Conservation (phyloP, 169 alveolate species). For the Plasmodium chabaudi region DNA sequence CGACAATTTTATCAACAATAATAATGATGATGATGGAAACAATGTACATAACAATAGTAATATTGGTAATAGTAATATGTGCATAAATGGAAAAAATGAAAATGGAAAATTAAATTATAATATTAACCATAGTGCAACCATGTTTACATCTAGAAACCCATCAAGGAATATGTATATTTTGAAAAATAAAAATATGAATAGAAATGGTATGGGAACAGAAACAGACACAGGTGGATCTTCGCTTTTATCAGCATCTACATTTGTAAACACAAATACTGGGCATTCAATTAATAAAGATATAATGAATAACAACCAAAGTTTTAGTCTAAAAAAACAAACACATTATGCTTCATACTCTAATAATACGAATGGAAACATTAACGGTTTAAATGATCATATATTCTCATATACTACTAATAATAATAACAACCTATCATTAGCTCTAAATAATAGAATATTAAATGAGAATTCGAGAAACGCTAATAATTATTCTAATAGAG, state of each 20-base stretch:
- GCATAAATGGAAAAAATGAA: conserved; percentile 10
- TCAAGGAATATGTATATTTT: conserved; percentile 19
- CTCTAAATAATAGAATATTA: not conserved
- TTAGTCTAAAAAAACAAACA: conserved; percentile 33
- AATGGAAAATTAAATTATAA: conserved; percentile 6
- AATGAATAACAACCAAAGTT: conserved; percentile 6
- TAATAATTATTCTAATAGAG: not conserved
- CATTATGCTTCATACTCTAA: conserved; percentile 57
- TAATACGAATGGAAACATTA: conserved; percentile 7
- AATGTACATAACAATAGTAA: conserved; percentile 1
- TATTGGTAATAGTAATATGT: not conserved
- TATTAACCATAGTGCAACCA: conserved; percentile 43
- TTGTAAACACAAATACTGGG: conserved; percentile 8
- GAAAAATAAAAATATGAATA: conserved; percentile 10
- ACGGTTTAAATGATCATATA: conserved; percentile 12
- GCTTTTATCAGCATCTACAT: conserved; percentile 12
- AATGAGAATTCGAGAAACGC: not conserved
- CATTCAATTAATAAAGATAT: conserved; percentile 12
- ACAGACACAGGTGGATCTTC: conserved; percentile 5
- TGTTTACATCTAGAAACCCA: conserved; percentile 40
- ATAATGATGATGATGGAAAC: not conserved
- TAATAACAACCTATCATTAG: not conserved
- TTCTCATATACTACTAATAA: conserved; percentile 10
- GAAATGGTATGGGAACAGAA: conserved; percentile 6
- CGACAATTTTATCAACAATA: conserved; percentile 5